Base-by-base conservation (phyloP, 1,139 yeast species). In the Diutina siamensis region DNA sequence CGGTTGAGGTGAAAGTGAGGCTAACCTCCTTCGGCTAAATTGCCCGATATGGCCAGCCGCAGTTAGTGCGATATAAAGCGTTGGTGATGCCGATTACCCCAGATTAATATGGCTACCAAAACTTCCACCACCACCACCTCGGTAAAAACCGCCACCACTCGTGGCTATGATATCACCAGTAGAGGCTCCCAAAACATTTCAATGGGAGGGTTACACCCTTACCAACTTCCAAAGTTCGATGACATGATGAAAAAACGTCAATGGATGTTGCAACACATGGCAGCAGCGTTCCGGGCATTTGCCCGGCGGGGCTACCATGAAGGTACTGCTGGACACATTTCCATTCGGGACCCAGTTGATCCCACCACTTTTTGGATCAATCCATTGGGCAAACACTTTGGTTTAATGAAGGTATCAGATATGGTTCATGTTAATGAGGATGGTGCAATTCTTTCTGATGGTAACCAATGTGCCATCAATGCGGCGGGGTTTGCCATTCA, bases 401-500 rank as follows among this genome's bases (percentile, higher is more conserved):
- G 80, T 13, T 63, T 82, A 48, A 68, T 84, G 54, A 80, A 72
- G 54, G 89, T 83, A 15, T 67, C 78, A 40, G 94, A 84, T 55
- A 72, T 84, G 74, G 89, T 84, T 17, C 84, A 80, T 49, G 84
- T 83, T 27, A 87, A 83, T 59, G 81, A 78, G 53, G 66, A 76
- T 12, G 89, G 92, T 34, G 76, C 81, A 48, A 70, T 83, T 27
- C 70, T 81, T 53, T 64, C 68, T 1, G 87, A 82, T 45, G 88
- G 88, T 1, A 74, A 79, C 52, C 75, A 73, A 52, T 68, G 65
- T 19, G 80, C 89, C 1, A 76, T 84, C 49, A 84, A 84, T 57
- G 78, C 83, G 27, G 94, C 94, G 2, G 94, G 94, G 0, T 84
- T 83, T 65, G 76, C 79, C 50, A 84, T 84, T 61, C 94, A 84